Base-by-base conservation (phyloP, 2,329 filamentous ascomycete genomes). In the Mycocentrospora acerina region DNA sequence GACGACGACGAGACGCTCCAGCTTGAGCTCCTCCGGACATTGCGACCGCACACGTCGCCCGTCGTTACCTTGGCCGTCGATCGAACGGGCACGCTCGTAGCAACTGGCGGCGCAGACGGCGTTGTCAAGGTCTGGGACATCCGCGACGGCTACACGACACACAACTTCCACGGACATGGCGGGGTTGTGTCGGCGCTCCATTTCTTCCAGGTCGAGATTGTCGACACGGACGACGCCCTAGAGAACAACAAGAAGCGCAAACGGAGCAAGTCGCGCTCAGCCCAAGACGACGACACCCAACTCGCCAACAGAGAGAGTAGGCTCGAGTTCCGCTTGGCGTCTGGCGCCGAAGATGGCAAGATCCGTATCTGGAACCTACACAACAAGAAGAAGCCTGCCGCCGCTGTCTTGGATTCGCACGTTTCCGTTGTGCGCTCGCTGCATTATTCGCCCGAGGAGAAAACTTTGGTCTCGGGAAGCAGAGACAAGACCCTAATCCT, bases 111-210 rank as follows among this genome's bases (percentile, higher is more conserved):
- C 32, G 90, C 93, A 3, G 93, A 98, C 62, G 93, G 93, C 16
- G 81, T 86, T 1, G 88, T 97, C 57, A 98, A 98, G 68, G 85
- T 98, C 35, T 98, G 91, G 91, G 93, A 98, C 69, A 89, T 98
- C 43, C 76, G 78, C 33, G 88, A 85, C 29, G 93, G 93, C 15
- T 97, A 87, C 67, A 83, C 90, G 22, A 98, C 94, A 18, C 93
- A 98, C 68, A 95, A 89, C 1, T 95, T 98, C 68, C 86, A 91
- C 53, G 90, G 90, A 1, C 91, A 95, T 40, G 90, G 90, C 43
- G 90, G 93, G 8, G 79, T 98, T 15, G 81, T 98, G 4, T 95
- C 93, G 10, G 89, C 93, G 0, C 75, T 98, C 13, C 85, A 85
- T 55, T 97, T 98, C 69, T 98, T 97, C 64, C 85, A 95, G 60